Evolutionary conservation across 2,329 filamentous ascomycete species (phyloP).

Genomic region (Stagonosporopsis chrysanthemi): DNA sequence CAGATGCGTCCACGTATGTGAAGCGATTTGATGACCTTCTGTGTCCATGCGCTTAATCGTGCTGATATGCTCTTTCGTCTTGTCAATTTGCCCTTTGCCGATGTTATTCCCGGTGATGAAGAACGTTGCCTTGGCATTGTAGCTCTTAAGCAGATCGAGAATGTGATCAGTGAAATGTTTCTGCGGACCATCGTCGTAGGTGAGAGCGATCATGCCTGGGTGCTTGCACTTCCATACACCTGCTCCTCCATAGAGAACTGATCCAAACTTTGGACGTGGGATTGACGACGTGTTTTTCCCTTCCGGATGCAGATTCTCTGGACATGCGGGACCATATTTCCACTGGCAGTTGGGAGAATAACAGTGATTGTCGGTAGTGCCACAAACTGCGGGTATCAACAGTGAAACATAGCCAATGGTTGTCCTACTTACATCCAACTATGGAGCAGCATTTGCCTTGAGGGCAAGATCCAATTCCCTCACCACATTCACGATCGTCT

Average conservation of each 20-base stretch:
- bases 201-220: slow-evolving; percentile 66
- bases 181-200: slow-evolving; percentile 68
- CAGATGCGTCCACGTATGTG: slow-evolving; percentile 62
- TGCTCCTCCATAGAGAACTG: slow-evolving; percentile 61
- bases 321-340: slow-evolving; percentile 65
- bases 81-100: slow-evolving; percentile 62
- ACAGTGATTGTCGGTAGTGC: slow-evolving; percentile 61
- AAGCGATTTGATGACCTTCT: slow-evolving; percentile 66
- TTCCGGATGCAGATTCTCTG: slow-evolving; percentile 61
- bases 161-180: slow-evolving; percentile 66
- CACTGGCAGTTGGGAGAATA: slow-evolving; percentile 66
- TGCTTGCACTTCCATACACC: slow-evolving; percentile 61
- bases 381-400: slow-evolving; percentile 52
- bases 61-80: slow-evolving; percentile 53
- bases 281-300: slow-evolving; percentile 62
- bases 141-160: slow-evolving; percentile 64
- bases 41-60: slow-evolving; percentile 61
- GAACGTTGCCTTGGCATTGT: slow-evolving; percentile 70
- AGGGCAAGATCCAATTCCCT: slow-evolving; percentile 31
- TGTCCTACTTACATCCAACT: slow-evolving; percentile 23
- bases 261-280: slow-evolving; percentile 60
- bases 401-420: background rate
- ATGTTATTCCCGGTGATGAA: slow-evolving; percentile 66
- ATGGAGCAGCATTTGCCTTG: slow-evolving; percentile 34
- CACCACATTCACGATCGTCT: slow-evolving; percentile 29